Evolutionary conservation across 2,329 filamentous ascomycete genomes (phyloP).

Genomic region (Claviceps sp.): DNA sequence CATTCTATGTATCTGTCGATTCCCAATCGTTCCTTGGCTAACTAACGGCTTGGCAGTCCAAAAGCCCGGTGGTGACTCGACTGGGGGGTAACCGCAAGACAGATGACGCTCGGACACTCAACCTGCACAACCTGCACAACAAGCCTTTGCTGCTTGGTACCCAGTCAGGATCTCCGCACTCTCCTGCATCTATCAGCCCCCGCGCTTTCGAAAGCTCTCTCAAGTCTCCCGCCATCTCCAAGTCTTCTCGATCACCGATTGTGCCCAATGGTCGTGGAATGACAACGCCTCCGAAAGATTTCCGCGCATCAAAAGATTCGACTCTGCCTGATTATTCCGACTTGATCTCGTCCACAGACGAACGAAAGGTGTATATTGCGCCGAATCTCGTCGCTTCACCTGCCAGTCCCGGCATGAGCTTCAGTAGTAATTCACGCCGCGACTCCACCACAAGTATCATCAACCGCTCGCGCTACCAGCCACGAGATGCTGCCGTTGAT

Average conservation of each 20-base stretch:
- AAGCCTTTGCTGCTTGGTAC: constrained; percentile 33
- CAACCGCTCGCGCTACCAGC: constrained; percentile 43
- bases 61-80: constrained; percentile 26
- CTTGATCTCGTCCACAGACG: constrained; percentile 69
- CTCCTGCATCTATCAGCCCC: constrained; percentile 4
- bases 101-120: constrained; percentile 29
- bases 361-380: constrained; percentile 21
- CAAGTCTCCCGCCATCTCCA: constrained; percentile 7
- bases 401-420: constrained; percentile 19
- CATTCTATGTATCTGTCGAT: constrained; percentile 3
- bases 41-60: constrained; percentile 17
- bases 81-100: constrained; percentile 26
- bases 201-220: constrained; percentile 5
- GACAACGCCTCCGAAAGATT: constrained; percentile 47
- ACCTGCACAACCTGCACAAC: constrained; percentile 33
- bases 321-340: constrained; percentile 72
- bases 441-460: constrained; percentile 23
- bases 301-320: constrained; percentile 56
- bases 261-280: constrained; percentile 12
- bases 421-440: constrained; percentile 25
- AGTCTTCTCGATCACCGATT: constrained; percentile 11
- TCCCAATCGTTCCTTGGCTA: no score
- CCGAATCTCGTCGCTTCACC: constrained; percentile 21
- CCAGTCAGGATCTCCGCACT: constrained; percentile 16
- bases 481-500: constrained; percentile 56